Percentiles rank a stretch among this genome's conserved stretches.
These are phyloP conservation scores for Suillus subaureus DNA, from an alignment of 768 basidiomycete genomes.

Conservation along the genomic window DNA sequence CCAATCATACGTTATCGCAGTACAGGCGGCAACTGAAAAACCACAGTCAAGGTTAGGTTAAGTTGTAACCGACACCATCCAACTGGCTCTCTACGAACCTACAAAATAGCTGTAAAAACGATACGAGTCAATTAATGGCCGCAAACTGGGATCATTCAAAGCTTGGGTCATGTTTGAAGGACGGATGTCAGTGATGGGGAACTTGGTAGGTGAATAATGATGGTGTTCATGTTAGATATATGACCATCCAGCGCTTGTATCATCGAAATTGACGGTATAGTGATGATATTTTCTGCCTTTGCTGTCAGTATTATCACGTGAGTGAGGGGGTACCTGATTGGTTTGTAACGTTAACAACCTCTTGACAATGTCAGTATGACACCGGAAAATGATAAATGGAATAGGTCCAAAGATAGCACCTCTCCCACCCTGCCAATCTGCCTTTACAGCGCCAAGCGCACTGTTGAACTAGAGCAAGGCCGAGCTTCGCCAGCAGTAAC, in stretches of 20 bases:
- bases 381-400: background rate
- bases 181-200: background rate
- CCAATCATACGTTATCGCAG: background rate
- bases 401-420: background rate
- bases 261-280: background rate
- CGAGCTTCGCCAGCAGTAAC: background rate
- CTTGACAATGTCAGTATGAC: background rate
- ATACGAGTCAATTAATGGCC: background rate
- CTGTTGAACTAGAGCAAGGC: background rate
- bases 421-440: background rate
- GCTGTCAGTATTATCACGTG: too few species aligned
- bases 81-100: background rate
- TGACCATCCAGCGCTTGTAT: background rate
- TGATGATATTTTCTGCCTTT: background rate
- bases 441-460: background rate
- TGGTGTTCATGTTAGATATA: background rate
- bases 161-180: background rate
- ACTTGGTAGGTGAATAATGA: background rate
- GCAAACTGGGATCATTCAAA: background rate
- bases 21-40: background rate
- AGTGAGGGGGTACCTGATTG: background rate
- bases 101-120: background rate
- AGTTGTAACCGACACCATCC: background rate
- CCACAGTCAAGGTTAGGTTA: background rate
- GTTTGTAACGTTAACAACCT: background rate